Percentiles rank a stretch among this genome's conserved stretches.
phyloP scores from a whole-genome alignment of 495 filamentous ascomycete genomes.

The Penicillium bovifimosum region DNA sequence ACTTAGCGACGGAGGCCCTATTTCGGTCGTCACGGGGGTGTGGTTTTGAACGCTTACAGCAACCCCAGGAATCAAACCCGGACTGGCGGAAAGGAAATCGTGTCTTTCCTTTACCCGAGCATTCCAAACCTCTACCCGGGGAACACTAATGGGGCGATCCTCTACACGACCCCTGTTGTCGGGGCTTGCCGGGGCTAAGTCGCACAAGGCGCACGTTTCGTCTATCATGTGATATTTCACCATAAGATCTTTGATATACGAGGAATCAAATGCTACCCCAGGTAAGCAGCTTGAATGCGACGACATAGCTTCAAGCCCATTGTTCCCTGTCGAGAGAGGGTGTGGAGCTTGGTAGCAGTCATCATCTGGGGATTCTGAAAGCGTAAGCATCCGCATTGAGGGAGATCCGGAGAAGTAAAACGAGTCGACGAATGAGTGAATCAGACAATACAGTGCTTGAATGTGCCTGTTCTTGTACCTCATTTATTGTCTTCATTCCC shows the following conservation, averaged over 20 bases:
- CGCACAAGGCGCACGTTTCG: constrained; percentile 22
- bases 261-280: background rate
- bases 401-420: background rate
- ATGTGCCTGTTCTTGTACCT: background rate
- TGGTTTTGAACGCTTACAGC: background rate
- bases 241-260: background rate
- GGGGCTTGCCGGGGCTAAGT: constrained; percentile 11
- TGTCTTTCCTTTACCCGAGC: background rate
- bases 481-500: background rate
- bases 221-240: constrained; percentile 25
- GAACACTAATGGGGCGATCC: too few relatives aligned
- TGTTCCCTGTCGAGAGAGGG: background rate
- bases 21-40: constrained; percentile 7
- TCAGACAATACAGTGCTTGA: background rate
- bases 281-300: background rate
- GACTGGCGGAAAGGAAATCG: constrained; percentile 15
- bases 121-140: constrained; percentile 10
- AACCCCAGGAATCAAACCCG: constrained; percentile 7
- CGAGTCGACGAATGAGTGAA: background rate
- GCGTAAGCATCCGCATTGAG: background rate
- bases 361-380: background rate
- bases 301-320: background rate
- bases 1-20: background rate
- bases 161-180: constrained; percentile 4
- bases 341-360: background rate